phyloP scores from a whole-genome alignment of 495 filamentous ascomycete genomes.

The Hypomontagnella monticulosa region DNA sequence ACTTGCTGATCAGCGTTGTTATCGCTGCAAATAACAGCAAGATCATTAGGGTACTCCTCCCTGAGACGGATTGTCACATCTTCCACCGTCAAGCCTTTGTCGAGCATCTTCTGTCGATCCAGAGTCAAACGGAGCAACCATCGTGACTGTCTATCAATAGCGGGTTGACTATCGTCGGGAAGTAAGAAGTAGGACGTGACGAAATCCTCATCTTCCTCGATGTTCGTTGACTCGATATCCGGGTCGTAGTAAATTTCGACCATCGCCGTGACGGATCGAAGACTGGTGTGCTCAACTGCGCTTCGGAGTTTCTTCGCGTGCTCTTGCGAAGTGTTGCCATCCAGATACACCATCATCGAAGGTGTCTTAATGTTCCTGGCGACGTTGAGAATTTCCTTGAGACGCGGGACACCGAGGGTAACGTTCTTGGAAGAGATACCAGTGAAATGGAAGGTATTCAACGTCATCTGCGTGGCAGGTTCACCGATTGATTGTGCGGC shows the following conservation, averaged over 20 bases:
- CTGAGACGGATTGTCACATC: constrained; percentile 93
- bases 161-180: constrained; percentile 79
- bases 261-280: constrained; percentile 87
- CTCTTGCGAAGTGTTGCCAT: constrained; percentile 71
- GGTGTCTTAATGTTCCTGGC: constrained; percentile 98
- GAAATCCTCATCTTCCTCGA: constrained; percentile 89
- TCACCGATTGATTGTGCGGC: constrained; percentile 99
- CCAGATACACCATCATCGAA: constrained; percentile 93
- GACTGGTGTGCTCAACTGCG: constrained; percentile 91
- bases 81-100: constrained; percentile 90
- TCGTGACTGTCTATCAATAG: constrained; percentile 81
- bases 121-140: constrained; percentile 97
- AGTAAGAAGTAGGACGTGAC: constrained; percentile 97
- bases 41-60: constrained; percentile 82
- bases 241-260: constrained; percentile 99
- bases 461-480: constrained; percentile 98
- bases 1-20: constrained; percentile 97
- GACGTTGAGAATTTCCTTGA: constrained; percentile 99
- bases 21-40: constrained; percentile 95
- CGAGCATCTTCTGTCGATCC: constrained; percentile 89
- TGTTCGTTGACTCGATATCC: constrained; percentile 82
- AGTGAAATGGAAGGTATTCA: constrained; percentile 99
- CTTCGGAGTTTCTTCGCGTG: constrained; percentile 86
- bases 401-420: constrained; percentile 96
- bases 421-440: constrained; percentile 99